These are phyloP conservation scores for Monosiga brevicollis DNA, from an alignment of 78 protist genomes.

Conservation along the genomic window DNA sequence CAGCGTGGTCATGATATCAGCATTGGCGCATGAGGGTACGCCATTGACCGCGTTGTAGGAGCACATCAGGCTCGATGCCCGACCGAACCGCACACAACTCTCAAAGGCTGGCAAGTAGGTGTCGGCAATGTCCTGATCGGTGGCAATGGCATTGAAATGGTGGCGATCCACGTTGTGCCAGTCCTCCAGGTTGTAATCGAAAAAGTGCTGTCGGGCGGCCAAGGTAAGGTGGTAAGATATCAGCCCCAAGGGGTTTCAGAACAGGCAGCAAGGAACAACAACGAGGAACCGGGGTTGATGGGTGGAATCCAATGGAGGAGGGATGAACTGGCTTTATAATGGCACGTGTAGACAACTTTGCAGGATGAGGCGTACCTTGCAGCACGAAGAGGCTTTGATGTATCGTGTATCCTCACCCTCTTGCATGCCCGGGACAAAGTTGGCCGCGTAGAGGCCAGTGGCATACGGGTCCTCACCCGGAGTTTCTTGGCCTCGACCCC, in stretches of 20 bases:
- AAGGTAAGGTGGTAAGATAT: too few species aligned
- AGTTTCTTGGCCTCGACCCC: not conserved
- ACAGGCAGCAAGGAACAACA: too few species aligned
- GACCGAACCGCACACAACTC: not conserved
- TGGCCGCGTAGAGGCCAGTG: slow-evolving; percentile 5
- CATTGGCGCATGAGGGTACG: slow-evolving; percentile 32
- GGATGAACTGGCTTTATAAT: too few species aligned
- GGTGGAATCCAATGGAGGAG: too few species aligned
- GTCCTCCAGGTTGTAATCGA: slow-evolving; percentile 29
- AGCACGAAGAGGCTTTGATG: too few species aligned
- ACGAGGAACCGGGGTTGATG: too few species aligned
- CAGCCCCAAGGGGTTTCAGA: too few species aligned
- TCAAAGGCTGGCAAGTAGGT: slow-evolving; percentile 18
- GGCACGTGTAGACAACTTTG: too few species aligned
- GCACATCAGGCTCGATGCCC: slow-evolving; percentile 15
- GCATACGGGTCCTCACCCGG: slow-evolving; percentile 48
- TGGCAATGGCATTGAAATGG: slow-evolving; percentile 26
- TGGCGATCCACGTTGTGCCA: slow-evolving; percentile 7
- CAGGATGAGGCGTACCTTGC: too few species aligned
- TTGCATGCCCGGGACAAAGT: slow-evolving; percentile 10
- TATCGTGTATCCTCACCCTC: slow-evolving; percentile 8
- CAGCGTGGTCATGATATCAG: not conserved
- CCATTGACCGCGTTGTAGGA: slow-evolving; percentile 40
- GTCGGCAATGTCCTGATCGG: not conserved
- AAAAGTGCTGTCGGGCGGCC: slow-evolving; percentile 17